These are phyloP conservation scores for Esteya vermicola DNA, from an alignment of 2,329 filamentous ascomycete species.

Conservation along the genomic window DNA sequence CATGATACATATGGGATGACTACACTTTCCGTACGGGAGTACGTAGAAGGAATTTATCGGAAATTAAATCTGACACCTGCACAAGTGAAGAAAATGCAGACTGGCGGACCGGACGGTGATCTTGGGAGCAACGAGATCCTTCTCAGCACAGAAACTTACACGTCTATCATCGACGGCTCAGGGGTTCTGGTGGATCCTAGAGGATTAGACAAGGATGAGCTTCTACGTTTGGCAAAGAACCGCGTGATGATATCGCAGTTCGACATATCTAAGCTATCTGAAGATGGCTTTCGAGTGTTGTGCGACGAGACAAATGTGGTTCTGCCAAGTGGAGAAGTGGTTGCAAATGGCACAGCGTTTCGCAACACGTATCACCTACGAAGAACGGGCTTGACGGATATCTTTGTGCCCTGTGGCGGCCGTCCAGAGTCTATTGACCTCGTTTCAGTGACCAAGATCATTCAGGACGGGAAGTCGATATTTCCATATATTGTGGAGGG, in stretches of 20 bases:
- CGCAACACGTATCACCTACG: constrained; percentile 95
- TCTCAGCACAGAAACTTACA: constrained; percentile 90
- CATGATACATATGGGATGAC: constrained; percentile 98
- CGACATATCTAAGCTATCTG: constrained; percentile 71
- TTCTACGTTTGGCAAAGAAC: constrained; percentile 69
- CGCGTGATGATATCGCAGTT: constrained; percentile 85
- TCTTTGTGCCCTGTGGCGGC: constrained; percentile 91
- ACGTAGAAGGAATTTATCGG: constrained; percentile 91
- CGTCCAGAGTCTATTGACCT: constrained; percentile 95
- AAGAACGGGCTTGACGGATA: constrained; percentile 60
- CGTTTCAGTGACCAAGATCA: constrained; percentile 72
- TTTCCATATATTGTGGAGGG: constrained; percentile 96
- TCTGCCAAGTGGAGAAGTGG: constrained; percentile 73
- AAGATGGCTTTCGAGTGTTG: constrained; percentile 78
- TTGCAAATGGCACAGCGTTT: constrained; percentile 88
- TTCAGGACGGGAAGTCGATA: constrained; percentile 72
- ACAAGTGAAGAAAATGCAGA: constrained; percentile 86
- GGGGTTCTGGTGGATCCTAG: constrained; percentile 90
- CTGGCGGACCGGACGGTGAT: constrained; percentile 91
- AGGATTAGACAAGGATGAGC: constrained; percentile 71
- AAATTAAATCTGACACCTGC: constrained; percentile 83
- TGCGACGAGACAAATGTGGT: constrained; percentile 81
- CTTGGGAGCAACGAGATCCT: constrained; percentile 96
- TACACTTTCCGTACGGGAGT: constrained; percentile 88
- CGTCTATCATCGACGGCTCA: constrained; percentile 86